Conservation (phyloP, 1,284 basidiomycete species). For the Thelephora terrestris region DNA sequence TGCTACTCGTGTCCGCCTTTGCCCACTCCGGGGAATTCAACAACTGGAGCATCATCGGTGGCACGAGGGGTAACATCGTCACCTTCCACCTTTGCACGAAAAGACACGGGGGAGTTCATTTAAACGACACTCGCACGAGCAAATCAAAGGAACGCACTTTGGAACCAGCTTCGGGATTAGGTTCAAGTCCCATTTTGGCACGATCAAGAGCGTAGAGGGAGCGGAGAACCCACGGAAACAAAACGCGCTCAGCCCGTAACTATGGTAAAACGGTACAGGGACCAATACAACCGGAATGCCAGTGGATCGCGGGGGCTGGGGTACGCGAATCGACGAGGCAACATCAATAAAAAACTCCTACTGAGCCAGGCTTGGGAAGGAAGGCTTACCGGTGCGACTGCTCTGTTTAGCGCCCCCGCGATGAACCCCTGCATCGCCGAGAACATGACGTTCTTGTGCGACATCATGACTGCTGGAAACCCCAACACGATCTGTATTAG, state of each 20-base stretch:
- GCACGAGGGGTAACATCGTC: conserved; percentile 42
- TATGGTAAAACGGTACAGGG: conserved; percentile 61
- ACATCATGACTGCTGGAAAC: conserved; percentile 60
- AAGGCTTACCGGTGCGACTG: conserved; percentile 15
- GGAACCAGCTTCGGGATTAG: conserved; percentile 30
- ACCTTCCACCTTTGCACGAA: conserved; percentile 35
- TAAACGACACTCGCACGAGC: neutral
- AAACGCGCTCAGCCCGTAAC: conserved; percentile 48
- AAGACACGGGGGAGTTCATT: neutral
- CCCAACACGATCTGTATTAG: neutral
- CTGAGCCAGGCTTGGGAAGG: no score
- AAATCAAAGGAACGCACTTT: conserved; percentile 25
- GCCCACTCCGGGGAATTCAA: conserved; percentile 41
- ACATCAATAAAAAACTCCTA: neutral
- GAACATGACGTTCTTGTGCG: conserved; percentile 55
- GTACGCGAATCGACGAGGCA: neutral
- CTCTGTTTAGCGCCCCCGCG: conserved; percentile 16
- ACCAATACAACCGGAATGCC: conserved; percentile 38
- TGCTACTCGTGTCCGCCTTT: conserved; percentile 43
- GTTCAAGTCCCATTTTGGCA: conserved; percentile 52
- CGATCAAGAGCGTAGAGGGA: conserved; percentile 39
- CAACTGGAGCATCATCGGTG: conserved; percentile 57
- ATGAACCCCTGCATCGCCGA: conserved; percentile 35
- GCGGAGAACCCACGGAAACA: conserved; percentile 37
- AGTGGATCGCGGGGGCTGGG: conserved; percentile 32